Evolutionary conservation across 2,329 filamentous ascomycete species (phyloP).

Genomic region (Verticillium alfalfae): DNA sequence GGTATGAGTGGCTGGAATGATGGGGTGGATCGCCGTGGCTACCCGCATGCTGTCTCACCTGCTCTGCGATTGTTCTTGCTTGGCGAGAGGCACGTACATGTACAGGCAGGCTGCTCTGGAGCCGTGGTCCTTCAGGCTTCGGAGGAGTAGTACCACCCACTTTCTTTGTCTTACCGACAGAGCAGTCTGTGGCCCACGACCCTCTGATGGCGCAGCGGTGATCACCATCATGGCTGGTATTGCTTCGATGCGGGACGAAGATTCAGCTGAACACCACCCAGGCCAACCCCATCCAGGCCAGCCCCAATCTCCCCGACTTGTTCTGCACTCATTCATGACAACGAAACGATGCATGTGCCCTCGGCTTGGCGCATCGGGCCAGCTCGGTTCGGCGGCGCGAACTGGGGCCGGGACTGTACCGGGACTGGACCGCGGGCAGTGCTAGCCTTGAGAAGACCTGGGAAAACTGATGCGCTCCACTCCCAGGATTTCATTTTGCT

Average conservation of each 20-base stretch:
- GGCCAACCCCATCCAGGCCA: too few relatives aligned
- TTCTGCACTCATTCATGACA: not conserved
- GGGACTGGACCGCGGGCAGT: not conserved
- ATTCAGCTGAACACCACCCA: too few relatives aligned
- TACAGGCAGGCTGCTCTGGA: not conserved
- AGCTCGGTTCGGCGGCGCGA: not conserved
- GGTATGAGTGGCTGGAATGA: not conserved
- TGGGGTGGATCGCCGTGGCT: not conserved
- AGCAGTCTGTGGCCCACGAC: too few relatives aligned
- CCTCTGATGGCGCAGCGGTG: too few relatives aligned
- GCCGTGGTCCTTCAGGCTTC: too few relatives aligned
- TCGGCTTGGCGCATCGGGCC: not conserved
- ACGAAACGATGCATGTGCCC: not conserved
- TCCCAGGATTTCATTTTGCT: not conserved
- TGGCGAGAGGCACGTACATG: not conserved
- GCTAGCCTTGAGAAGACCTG: not conserved
- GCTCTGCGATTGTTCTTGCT: not conserved
- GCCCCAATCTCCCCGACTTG: too few relatives aligned
- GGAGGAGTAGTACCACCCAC: too few relatives aligned
- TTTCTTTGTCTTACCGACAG: too few relatives aligned
- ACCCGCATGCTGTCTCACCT: not conserved
- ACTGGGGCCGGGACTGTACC: not conserved
- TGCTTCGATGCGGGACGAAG: too few relatives aligned
- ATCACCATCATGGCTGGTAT: too few relatives aligned
- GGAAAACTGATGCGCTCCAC: not conserved